Evolutionary conservation across 2,329 filamentous ascomycete genomes (phyloP), one percentile per base, ranked within the genome.

Genomic region (Gyromitra esculenta): DNA sequence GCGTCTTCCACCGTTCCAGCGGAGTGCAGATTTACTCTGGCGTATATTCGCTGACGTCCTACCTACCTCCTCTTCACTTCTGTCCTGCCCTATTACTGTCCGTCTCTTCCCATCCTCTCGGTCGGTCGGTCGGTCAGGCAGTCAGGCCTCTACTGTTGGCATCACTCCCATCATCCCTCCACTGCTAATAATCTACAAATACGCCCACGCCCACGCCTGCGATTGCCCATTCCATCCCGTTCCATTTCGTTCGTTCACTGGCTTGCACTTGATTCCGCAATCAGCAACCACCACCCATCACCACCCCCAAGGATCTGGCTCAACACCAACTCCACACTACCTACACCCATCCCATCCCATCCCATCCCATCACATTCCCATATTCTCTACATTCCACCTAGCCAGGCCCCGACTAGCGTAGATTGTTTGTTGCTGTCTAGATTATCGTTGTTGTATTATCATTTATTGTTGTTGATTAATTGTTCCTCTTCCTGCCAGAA

Each of bases 341-440:
- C 41, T 45, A 45, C 9, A 45, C 41, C 37, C 13, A 56, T 9
- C 35, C 45, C 45, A 37, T 50, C 62, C 56, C 15, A 15, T 21
- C 5, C 6, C 15, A 45, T 2, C 41, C 25, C n/a, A 63, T 57
- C 25, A 63, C 52, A 59, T 48, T 67, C 60, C 37, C 37, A 15
- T 25, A 62, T 21, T 18, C 57, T 18, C 54, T 18, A 54, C 65
- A 45, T 72, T 64, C 59, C 35, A 39, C 52, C 43, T 60, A 18
- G 39, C 60, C 31, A 13, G 21, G 35, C 59, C 39, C 59, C 35
- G 35, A 41, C 37, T 50, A 50, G n/a, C 57, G 52, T 66, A 50
- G 39, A 65, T 66, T 59, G 52, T 60, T 66, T 66, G 70, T 66
- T 66, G 60, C 45, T 64, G 18, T 69, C 50, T 56, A 48, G 13